A percentile compares a stretch with the other conserved stretches of the same genome.
Conservation (phyloP, 2,329 filamentous ascomycete species). For the Aspergillus quadricinctus region DNA sequence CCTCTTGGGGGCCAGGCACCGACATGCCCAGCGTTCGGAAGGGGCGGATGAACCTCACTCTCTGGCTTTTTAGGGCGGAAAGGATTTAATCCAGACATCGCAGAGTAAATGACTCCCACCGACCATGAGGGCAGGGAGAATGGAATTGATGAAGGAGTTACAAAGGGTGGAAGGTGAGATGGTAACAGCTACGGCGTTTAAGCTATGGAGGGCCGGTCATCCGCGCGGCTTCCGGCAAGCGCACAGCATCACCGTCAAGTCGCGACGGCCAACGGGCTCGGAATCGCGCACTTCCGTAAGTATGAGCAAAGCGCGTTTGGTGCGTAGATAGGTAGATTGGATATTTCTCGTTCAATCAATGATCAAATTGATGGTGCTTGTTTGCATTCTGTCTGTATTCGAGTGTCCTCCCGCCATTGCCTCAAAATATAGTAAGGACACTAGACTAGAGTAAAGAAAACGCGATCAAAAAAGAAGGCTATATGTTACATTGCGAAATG, state of each 20-base stretch:
- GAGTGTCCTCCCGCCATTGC: neutral
- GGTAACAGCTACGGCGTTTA: neutral
- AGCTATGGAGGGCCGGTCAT: slow-evolving; percentile 1
- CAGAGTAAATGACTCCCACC: slow-evolving; percentile 22
- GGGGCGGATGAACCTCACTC: slow-evolving; percentile 24
- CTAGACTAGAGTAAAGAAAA: neutral
- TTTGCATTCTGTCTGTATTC: neutral
- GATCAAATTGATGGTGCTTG: neutral
- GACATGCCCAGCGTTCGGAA: slow-evolving; percentile 7
- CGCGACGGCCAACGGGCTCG: slow-evolving; percentile 1
- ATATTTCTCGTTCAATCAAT: neutral
- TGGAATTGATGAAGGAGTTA: slow-evolving; percentile 9
- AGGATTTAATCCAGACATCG: slow-evolving; percentile 49
- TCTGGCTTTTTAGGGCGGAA: slow-evolving; percentile 44
- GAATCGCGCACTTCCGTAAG: neutral
- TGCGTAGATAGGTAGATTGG: neutral
- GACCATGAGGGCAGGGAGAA: slow-evolving; percentile 25
- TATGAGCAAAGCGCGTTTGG: neutral
- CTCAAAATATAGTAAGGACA: neutral
- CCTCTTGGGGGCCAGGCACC: neutral
- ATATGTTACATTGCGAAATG: slow-evolving; percentile 16
- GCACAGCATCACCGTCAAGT: neutral
- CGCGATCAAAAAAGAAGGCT: slow-evolving; percentile 7
- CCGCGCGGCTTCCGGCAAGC: slow-evolving; percentile 11
- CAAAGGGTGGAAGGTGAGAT: slow-evolving; percentile 5